These are phyloP conservation scores for Pugionium dolabratum DNA, from an alignment of 345 rosid genomes.

Conservation along the genomic window DNA sequence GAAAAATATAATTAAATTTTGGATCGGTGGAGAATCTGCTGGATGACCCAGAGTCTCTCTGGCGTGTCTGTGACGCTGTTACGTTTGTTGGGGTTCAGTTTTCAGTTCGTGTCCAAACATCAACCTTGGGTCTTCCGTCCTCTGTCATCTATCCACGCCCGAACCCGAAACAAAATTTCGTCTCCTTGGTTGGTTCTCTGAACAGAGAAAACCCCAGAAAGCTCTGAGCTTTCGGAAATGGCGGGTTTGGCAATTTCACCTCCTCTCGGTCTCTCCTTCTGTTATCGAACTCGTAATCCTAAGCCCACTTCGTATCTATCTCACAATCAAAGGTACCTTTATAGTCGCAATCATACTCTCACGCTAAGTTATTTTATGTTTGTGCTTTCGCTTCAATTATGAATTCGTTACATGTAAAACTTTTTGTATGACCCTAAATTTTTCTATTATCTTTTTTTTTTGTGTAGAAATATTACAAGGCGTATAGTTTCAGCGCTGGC, in stretches of 20 bases:
- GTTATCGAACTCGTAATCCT: slow-evolving; percentile 38
- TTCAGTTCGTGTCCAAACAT: slow-evolving; percentile 33
- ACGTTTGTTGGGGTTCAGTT: slow-evolving; percentile 13
- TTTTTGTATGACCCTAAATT: too few species aligned
- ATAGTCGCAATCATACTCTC: not conserved
- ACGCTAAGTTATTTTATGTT: not conserved
- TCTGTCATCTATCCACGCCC: slow-evolving; percentile 36
- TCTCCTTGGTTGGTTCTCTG: not conserved
- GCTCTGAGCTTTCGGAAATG: slow-evolving; percentile 42
- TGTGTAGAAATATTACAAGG: slow-evolving; percentile 43
- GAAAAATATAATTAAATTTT: too few species aligned
- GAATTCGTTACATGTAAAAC: not conserved
- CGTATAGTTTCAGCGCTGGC: slow-evolving; percentile 47
- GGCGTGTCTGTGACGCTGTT: too few species aligned
- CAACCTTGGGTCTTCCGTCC: slow-evolving; percentile 15
- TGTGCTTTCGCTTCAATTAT: not conserved
- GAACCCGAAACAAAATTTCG: slow-evolving; percentile 4
- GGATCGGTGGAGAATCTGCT: too few species aligned
- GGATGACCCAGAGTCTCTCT: too few species aligned
- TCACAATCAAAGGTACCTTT: slow-evolving; percentile 45
- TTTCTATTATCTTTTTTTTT: not conserved
- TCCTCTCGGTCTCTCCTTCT: slow-evolving; percentile 39
- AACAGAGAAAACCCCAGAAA: slow-evolving; percentile 15
- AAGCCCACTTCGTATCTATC: slow-evolving; percentile 33
- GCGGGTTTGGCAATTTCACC: slow-evolving; percentile 53